A percentile compares a stretch with the other conserved stretches of the same genome.
Conservation (phyloP, 2,329 filamentous ascomycete species). For the Hypoxylon sp. region DNA sequence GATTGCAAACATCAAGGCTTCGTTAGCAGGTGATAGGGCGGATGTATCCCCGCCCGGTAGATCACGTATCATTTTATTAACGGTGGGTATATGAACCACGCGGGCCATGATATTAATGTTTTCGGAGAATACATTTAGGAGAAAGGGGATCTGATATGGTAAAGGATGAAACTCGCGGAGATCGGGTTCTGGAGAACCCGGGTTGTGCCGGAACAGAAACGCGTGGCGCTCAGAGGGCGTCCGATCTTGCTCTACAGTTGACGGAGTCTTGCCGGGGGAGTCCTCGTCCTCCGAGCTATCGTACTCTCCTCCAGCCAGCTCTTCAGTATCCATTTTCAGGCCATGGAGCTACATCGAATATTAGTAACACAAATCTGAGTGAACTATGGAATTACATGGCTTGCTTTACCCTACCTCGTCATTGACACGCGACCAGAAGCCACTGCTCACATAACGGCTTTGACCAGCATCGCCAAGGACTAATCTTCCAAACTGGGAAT, state of each 20-base stretch:
- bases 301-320: constrained; percentile 52
- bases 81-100: constrained; percentile 61
- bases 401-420: constrained; percentile 61
- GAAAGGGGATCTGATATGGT: constrained; percentile 67
- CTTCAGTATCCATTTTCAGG: constrained; percentile 58
- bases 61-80: constrained; percentile 56
- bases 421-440: constrained; percentile 69
- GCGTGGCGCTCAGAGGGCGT: constrained; percentile 62
- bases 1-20: constrained; percentile 69
- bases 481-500: constrained; percentile 62
- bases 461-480: constrained; percentile 60
- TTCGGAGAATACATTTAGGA: constrained; percentile 57
- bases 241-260: constrained; percentile 58
- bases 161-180: constrained; percentile 62
- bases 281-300: constrained; percentile 58
- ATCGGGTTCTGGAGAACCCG: constrained; percentile 50
- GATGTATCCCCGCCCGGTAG: constrained; percentile 52
- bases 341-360: constrained; percentile 56
- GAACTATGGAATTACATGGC: not conserved
- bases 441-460: constrained; percentile 64
- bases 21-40: constrained; percentile 58
- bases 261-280: constrained; percentile 48
- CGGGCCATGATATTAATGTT: constrained; percentile 43
- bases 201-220: constrained; percentile 65
- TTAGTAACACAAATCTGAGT: constrained; percentile 38